Evolutionary conservation across 768 basidiomycete genomes (phyloP).

Genomic region (Lactifluus piperatus): DNA sequence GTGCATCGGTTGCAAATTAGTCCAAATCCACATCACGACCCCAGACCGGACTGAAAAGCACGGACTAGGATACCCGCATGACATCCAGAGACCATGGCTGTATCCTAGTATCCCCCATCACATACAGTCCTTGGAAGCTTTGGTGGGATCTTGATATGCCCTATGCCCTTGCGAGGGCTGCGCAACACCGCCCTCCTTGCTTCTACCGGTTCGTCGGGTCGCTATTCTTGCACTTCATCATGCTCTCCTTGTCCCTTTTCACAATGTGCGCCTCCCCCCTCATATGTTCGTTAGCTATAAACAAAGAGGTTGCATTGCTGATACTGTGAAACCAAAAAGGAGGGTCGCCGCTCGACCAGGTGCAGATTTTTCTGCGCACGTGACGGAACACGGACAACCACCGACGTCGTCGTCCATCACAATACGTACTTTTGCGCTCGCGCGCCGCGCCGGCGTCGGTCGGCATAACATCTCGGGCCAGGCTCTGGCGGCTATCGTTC

Average conservation of each 20-base stretch:
- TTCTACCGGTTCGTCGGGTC: neutral
- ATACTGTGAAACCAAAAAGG: neutral
- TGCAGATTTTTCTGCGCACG: neutral
- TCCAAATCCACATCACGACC: neutral
- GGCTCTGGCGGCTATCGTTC: neutral
- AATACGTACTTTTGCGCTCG: neutral
- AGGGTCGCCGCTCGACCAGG: neutral
- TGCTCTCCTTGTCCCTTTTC: neutral
- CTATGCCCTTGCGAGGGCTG: neutral
- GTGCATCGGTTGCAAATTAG: neutral
- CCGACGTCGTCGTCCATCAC: neutral
- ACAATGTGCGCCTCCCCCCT: neutral
- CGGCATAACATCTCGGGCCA: neutral
- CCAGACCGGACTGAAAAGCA: neutral
- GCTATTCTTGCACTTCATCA: neutral
- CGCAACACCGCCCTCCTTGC: neutral
- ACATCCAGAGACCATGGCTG: neutral
- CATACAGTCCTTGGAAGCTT: neutral
- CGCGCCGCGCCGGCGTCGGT: neutral
- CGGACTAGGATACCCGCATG: neutral
- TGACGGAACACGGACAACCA: no score
- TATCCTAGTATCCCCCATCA: neutral
- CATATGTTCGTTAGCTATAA: neutral
- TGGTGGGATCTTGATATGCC: conserved; percentile 1
- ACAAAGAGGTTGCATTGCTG: neutral